Evolutionary conservation across 1,284 basidiomycete species (phyloP).

Genomic region (Austroboletus novae-zelandiae): DNA sequence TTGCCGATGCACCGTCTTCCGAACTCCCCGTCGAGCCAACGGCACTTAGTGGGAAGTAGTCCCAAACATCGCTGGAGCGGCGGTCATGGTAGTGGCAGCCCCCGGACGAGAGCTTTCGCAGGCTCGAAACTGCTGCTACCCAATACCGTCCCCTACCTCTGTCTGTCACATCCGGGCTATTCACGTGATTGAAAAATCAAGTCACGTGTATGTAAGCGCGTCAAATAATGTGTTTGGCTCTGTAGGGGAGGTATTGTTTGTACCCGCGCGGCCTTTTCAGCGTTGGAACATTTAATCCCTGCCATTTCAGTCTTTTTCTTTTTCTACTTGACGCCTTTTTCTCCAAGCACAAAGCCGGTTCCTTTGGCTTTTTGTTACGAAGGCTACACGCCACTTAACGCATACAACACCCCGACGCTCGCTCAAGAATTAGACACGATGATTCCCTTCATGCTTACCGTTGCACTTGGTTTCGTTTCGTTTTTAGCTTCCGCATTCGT

Average conservation of each 20-base stretch:
- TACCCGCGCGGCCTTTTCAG: constrained; percentile 12
- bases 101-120: too few species aligned
- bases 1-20: too few species aligned
- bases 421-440: constrained; percentile 42
- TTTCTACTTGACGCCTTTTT: constrained; percentile 16
- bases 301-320: constrained; percentile 1
- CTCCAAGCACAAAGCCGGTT: constrained; percentile 11
- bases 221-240: constrained; percentile 15
- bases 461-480: constrained; percentile 65
- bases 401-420: constrained; percentile 45
- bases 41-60: too few species aligned
- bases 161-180: too few species aligned
- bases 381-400: constrained; percentile 37
- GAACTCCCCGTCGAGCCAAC: too few species aligned
- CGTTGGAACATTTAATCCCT: constrained; percentile 5
- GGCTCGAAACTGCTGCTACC: too few species aligned
- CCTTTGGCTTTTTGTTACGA: constrained; percentile 18
- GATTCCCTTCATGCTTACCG: constrained; percentile 62
- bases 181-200: constrained; percentile 13
- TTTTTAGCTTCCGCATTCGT: constrained; percentile 69
- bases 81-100: too few species aligned
- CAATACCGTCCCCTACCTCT: too few species aligned
- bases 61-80: too few species aligned
- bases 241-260: constrained; percentile 21
- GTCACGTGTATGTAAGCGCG: constrained; percentile 16